Percentiles rank a stretch among this genome's conserved stretches.
phyloP scores from a whole-genome alignment of 768 basidiomycete genomes.

The Lactarius deliciosus region DNA sequence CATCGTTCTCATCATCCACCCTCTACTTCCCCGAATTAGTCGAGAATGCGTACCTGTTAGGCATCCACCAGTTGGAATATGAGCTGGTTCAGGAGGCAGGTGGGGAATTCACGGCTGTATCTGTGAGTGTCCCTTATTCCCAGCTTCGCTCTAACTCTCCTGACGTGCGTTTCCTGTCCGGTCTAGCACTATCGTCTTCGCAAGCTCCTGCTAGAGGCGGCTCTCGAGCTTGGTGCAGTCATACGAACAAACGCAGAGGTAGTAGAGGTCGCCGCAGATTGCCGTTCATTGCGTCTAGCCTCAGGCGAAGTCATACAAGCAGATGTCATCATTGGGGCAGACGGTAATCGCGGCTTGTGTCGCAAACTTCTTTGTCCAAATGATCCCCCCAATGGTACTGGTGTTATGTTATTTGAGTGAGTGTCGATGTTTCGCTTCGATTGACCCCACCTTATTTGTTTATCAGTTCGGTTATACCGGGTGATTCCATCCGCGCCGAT shows the following conservation, averaged over 20 bases:
- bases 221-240: constrained; percentile 33
- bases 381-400: constrained; percentile 27
- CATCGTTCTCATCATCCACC: background rate
- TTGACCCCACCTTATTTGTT: background rate
- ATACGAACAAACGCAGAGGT: constrained; percentile 35
- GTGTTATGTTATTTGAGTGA: constrained; percentile 35
- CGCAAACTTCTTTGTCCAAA: constrained; percentile 26
- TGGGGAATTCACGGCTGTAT: constrained; percentile 36
- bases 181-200: constrained; percentile 38
- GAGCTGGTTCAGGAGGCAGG: constrained; percentile 35
- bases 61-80: constrained; percentile 35
- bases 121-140: constrained; percentile 29
- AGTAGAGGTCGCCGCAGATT: constrained; percentile 30
- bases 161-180: background rate
- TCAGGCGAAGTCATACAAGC: constrained; percentile 36
- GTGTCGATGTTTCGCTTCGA: constrained; percentile 12
- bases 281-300: constrained; percentile 34
- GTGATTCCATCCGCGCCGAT: constrained; percentile 23
- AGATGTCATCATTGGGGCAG: constrained; percentile 42
- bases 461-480: constrained; percentile 27
- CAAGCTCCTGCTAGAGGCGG: constrained; percentile 36
- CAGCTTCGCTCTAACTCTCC: background rate
- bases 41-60: constrained; percentile 32
- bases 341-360: constrained; percentile 35
- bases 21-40: constrained; percentile 5